These are phyloP conservation scores for Paxillus ammoniavirescens DNA, from an alignment of 768 basidiomycete genomes.

Conservation along the genomic window DNA sequence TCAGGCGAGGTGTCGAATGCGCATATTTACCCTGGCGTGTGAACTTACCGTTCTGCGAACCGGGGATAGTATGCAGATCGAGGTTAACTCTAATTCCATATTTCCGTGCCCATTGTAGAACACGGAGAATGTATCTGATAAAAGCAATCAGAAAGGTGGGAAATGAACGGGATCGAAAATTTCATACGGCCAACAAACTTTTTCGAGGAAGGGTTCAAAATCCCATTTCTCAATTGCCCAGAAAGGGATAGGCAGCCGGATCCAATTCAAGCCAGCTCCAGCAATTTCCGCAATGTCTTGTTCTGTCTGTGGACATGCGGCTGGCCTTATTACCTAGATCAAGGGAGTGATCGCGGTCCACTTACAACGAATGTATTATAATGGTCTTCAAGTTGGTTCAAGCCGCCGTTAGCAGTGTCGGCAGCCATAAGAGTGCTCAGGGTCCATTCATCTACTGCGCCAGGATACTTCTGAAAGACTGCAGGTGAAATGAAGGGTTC, in stretches of 20 bases:
- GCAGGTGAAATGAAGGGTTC: slow-evolving; percentile 78
- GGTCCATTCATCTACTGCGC: slow-evolving; percentile 64
- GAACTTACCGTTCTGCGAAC: slow-evolving; percentile 66
- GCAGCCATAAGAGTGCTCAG: slow-evolving; percentile 63
- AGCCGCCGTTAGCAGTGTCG: slow-evolving; percentile 59
- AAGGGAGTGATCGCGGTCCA: slow-evolving; percentile 8
- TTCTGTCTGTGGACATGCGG: slow-evolving; percentile 58
- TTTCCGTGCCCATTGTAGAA: slow-evolving; percentile 82
- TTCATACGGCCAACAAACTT: slow-evolving; percentile 70
- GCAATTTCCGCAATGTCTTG: slow-evolving; percentile 89
- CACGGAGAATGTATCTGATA: slow-evolving; percentile 66
- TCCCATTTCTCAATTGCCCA: slow-evolving; percentile 82
- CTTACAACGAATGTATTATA: slow-evolving; percentile 82
- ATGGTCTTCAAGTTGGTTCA: slow-evolving; percentile 70
- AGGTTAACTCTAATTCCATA: slow-evolving; percentile 84
- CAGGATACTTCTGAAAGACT: slow-evolving; percentile 59
- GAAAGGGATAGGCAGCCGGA: slow-evolving; percentile 78
- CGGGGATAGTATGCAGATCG: slow-evolving; percentile 79
- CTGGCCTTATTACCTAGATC: background rate
- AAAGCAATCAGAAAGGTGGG: background rate
- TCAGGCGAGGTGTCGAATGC: background rate
- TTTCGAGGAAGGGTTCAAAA: slow-evolving; percentile 74
- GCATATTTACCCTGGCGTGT: background rate
- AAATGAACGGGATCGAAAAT: slow-evolving; percentile 1
- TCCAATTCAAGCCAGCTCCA: slow-evolving; percentile 82